A percentile compares a stretch with the other conserved stretches of the same genome.
phyloP scores from a whole-genome alignment of 192 early-diverging fungal species.

The Umbelopsis sp. region DNA sequence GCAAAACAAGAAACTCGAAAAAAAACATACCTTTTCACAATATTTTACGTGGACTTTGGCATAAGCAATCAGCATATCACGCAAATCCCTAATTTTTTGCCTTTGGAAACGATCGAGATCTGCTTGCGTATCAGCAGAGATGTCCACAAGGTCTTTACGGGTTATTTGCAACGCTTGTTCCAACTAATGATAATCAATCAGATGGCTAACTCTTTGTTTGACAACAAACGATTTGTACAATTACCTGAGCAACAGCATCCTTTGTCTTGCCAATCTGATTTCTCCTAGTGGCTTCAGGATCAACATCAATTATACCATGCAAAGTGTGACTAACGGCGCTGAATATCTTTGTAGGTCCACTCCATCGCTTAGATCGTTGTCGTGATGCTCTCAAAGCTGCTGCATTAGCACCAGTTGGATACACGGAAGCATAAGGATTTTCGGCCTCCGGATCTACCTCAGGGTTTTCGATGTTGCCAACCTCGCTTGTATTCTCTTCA shows the following conservation, averaged over 20 bases:
- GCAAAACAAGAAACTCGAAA: not conserved
- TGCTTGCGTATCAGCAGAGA: slow-evolving; percentile 81
- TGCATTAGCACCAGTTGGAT: slow-evolving; percentile 27
- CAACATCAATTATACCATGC: slow-evolving; percentile 94
- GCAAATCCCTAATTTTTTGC: slow-evolving; percentile 87
- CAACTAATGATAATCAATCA: slow-evolving; percentile 42
- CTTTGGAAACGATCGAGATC: slow-evolving; percentile 95
- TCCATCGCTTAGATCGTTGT: slow-evolving; percentile 41
- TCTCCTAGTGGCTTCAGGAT: slow-evolving; percentile 87
- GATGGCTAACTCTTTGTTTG: not conserved
- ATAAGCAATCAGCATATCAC: slow-evolving; percentile 77
- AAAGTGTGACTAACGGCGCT: slow-evolving; percentile 70
- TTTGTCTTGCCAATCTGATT: slow-evolving; percentile 86
- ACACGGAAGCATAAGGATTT: slow-evolving; percentile 3
- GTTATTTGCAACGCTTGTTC: slow-evolving; percentile 79
- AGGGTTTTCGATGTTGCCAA: not conserved
- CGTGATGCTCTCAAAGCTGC: slow-evolving; percentile 22
- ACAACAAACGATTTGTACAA: not conserved
- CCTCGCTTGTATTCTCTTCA: not conserved
- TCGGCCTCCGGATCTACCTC: slow-evolving; percentile 15
- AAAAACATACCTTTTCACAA: slow-evolving; percentile 64
- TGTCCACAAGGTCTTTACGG: slow-evolving; percentile 70
- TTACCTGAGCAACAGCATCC: slow-evolving; percentile 72
- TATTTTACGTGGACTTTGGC: slow-evolving; percentile 73
- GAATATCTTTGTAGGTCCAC: slow-evolving; percentile 51